Percentiles rank a stretch among this genome's conserved stretches.
phyloP scores from a whole-genome alignment of 2,329 filamentous ascomycete genomes.

The Aspergillus nomiae region DNA sequence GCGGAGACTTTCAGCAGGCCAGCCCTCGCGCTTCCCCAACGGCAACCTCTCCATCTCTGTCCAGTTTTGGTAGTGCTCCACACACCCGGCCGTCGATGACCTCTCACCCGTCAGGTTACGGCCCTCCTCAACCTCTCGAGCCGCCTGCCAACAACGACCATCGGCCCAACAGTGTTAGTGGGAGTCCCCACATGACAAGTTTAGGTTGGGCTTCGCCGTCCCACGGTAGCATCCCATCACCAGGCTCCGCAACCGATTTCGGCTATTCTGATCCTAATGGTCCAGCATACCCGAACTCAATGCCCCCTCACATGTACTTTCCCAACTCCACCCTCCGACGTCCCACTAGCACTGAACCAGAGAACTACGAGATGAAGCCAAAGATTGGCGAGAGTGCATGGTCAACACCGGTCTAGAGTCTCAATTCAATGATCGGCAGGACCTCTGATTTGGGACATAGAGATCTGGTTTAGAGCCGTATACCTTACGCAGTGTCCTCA shows the following conservation, averaged over 20 bases:
- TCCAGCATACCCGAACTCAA: constrained; percentile 48
- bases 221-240: constrained; percentile 71
- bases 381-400: constrained; percentile 38
- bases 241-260: constrained; percentile 72
- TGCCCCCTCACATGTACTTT: constrained; percentile 70
- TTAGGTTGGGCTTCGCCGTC: constrained; percentile 86
- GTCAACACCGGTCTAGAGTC: constrained; percentile 37
- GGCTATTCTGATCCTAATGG: constrained; percentile 75
- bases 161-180: constrained; percentile 71
- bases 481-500: constrained; percentile 5
- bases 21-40: constrained; percentile 68
- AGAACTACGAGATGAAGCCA: constrained; percentile 65
- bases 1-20: constrained; percentile 69
- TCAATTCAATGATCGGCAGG: constrained; percentile 10
- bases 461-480: background rate
- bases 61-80: constrained; percentile 57
- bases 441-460: constrained; percentile 19
- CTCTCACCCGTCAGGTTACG: constrained; percentile 81
- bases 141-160: constrained; percentile 77
- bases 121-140: constrained; percentile 82
- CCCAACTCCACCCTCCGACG: constrained; percentile 68
- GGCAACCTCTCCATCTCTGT: constrained; percentile 65
- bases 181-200: constrained; percentile 81
- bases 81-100: constrained; percentile 65
- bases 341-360: constrained; percentile 74